These are phyloP conservation scores for Scedosporium apiospermum DNA, from an alignment of 2,329 filamentous ascomycete genomes.

Conservation along the genomic window DNA sequence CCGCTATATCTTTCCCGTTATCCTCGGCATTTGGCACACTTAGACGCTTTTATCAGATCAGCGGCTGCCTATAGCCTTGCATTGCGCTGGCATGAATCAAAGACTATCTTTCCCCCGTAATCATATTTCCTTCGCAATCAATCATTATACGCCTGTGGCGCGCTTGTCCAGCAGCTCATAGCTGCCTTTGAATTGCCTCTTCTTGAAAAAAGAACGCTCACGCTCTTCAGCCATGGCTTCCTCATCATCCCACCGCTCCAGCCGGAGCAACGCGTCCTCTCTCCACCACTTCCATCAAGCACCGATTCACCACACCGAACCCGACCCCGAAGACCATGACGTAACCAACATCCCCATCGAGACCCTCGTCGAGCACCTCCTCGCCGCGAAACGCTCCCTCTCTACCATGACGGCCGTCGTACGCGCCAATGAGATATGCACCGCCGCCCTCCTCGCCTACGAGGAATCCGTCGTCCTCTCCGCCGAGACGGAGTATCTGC, in stretches of 20 bases:
- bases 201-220: background rate
- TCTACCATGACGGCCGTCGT: conserved; percentile 75
- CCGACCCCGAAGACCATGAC: background rate
- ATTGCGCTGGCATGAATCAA: background rate
- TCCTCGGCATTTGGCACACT: background rate
- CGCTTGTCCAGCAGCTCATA: too few species aligned
- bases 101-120: background rate
- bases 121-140: background rate
- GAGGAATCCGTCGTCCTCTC: conserved; percentile 70
- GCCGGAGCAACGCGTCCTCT: conserved; percentile 3
- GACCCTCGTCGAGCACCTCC: conserved; percentile 71
- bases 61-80: background rate
- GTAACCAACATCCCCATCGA: conserved; percentile 30
- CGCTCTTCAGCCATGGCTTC: background rate
- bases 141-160: background rate
- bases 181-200: background rate
- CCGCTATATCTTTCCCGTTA: background rate
- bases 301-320: background rate
- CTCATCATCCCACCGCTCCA: conserved; percentile 4
- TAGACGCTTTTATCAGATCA: background rate
- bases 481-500: conserved; percentile 60
- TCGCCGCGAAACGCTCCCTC: conserved; percentile 79
- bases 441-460: conserved; percentile 61
- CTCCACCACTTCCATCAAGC: background rate
- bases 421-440: conserved; percentile 79